Evolutionary conservation across 179 eudicot species (phyloP), one percentile per base, ranked within the genome.

Genomic region (Spinacia oleracea): DNA sequence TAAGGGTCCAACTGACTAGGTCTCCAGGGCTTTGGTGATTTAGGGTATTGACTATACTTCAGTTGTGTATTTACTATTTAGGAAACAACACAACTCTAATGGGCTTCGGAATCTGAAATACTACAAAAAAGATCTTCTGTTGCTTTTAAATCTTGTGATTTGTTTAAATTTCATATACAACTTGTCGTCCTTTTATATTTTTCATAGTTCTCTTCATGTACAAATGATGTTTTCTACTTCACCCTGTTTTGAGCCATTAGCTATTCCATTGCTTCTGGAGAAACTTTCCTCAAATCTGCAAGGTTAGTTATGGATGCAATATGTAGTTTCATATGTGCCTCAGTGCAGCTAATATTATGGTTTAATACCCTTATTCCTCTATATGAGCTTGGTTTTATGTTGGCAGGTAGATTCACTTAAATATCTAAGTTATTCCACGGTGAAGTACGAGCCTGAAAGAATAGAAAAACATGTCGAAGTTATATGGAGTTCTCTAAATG

Each of bases 181-280:
- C 35, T 21, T 14, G 68, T 83, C 1, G 42, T 25, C 31, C 32
- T 31, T 38, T 68, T 7, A 6, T 69, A 7, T n/a, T 11, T 23
- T 38, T 53, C 42, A 69, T 73, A 56, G 67, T 60, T 29, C 32
- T 9, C 9, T 65, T 12, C 21, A 16, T 72, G 43, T 74, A 29
- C 90, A 96, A 98, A 75, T 89, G 84, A 96, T 96, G 29, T 89
- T 91, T 82, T 93, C 91, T 77, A 87, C 96, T 53, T 88, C 99
- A 25, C 89, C 93, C 72, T 88, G 85, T 66, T 90, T 91, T 81
- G 98, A 91, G 90, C 99, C 98, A 77, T 90, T 85, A 86, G 85
- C 88, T 64, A 79, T 96, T 77, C 98, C 97, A 9, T 81, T 96
- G 87, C 94, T 96, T 80, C 89, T 96, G 60, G 98, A 91, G 77